Base-by-base conservation (phyloP, 306 rosid genomes). In the Begonia peltatifolia region DNA sequence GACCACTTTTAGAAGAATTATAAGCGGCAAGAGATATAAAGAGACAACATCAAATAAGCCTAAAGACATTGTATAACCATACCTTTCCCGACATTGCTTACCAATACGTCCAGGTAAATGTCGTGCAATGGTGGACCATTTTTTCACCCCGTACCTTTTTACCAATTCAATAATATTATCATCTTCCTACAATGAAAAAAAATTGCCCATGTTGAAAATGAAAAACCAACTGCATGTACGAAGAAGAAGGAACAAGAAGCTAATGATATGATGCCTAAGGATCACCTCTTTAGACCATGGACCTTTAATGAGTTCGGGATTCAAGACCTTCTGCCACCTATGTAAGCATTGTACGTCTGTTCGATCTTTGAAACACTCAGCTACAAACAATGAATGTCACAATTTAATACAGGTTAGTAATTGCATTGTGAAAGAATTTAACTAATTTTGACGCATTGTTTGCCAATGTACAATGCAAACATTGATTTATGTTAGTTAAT, bases 11-110 rank as follows among this genome's bases (percentile, higher is more conserved):
- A n/a, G n/a, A 44, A 44, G 48, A 44, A 30, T 30, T 30, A 7
- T 7, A 30, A 30, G 3, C 3, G 38, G 6, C 38, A 30, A 30
- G 38, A 30, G 38, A 5, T 7, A 30, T 30, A 30, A 30, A 30
- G 38, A 5, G 9, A 30, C 38, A 0, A 30, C 38, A 30, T 30
- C 38, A 30, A 1, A 20, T 30, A 30, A 30, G 38, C 38, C 38
- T 3, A 30, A 30, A 30, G 6, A 30, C 7, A 50, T 22, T 44
- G 22, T 47, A 9, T 54, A 11, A 18, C 22, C 87, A 53, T 83
- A 92, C 99, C 99, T 92, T 92, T 92, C 99, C 50, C 99, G 84
- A 53, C 99, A 92, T 67, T 92, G 99, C 80, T 92, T 92, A 53
- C 99, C 99, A 59, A 86, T 92, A n/a, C 99, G 94, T 66, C 99